Percentiles rank a stretch among this genome's conserved stretches.
Evolutionary conservation across 192 early-diverging fungal species (phyloP).

Genomic region (Umbelopsis vinacea): DNA sequence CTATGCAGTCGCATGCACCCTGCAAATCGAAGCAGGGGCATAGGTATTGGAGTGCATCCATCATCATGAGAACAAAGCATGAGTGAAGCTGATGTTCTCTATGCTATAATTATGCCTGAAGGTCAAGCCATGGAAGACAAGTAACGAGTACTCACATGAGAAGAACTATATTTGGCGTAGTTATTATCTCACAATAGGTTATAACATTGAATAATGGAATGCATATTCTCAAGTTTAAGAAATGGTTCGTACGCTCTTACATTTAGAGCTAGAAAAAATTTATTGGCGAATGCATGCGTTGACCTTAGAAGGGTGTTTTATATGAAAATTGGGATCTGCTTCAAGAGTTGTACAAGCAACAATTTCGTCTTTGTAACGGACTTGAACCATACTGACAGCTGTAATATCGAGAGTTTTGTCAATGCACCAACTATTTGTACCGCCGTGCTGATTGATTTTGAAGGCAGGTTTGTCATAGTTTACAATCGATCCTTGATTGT

Average conservation of each 20-base stretch:
- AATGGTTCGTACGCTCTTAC: not conserved
- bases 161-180: too few relatives aligned
- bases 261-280: not conserved
- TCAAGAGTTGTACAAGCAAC: not conserved
- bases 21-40: too few relatives aligned
- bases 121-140: too few relatives aligned
- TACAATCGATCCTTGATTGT: not conserved
- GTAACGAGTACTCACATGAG: too few relatives aligned
- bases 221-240: not conserved
- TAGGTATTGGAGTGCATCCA: too few relatives aligned
- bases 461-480: not conserved
- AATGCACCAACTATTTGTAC: not conserved
- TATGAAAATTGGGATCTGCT: not conserved
- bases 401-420: not conserved
- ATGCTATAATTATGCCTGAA: too few relatives aligned
- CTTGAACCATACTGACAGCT: not conserved
- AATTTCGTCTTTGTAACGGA: not conserved
- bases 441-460: not conserved
- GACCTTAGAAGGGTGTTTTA: not conserved
- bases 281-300: not conserved
- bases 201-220: not conserved
- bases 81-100: too few relatives aligned
- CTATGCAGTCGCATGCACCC: too few relatives aligned
- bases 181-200: too few relatives aligned
- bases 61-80: too few relatives aligned